These are phyloP conservation scores for Phaeomoniella chlamydospora DNA, from an alignment of 2,329 filamentous ascomycete species.

Conservation along the genomic window DNA sequence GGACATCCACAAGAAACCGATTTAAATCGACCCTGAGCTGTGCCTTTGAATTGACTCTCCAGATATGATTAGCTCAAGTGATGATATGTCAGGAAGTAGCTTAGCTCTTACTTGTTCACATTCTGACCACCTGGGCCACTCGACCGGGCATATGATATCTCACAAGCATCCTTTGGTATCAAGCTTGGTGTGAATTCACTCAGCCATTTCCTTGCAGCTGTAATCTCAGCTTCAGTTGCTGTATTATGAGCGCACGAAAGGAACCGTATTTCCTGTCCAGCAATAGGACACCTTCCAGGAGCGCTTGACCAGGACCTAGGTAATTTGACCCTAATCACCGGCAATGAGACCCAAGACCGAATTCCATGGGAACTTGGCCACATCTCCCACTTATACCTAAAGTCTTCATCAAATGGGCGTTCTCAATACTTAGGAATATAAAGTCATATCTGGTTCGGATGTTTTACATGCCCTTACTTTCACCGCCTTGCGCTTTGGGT, in stretches of 20 bases:
- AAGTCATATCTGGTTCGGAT: too few relatives aligned
- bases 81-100: background rate
- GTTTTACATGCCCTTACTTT: too few relatives aligned
- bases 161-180: constrained; percentile 40
- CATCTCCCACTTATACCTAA: too few relatives aligned
- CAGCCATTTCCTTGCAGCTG: constrained; percentile 42
- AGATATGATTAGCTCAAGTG: constrained; percentile 2
- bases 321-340: too few relatives aligned
- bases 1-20: constrained; percentile 37
- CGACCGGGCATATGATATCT: constrained; percentile 48
- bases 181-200: constrained; percentile 35
- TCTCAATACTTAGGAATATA: too few relatives aligned
- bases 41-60: constrained; percentile 52
- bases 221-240: constrained; percentile 15
- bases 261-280: too few relatives aligned
- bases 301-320: too few relatives aligned
- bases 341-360: too few relatives aligned
- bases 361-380: too few relatives aligned
- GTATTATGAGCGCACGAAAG: background rate
- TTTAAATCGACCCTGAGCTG: constrained; percentile 43
- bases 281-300: too few relatives aligned
- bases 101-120: constrained; percentile 46
- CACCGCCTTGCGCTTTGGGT: too few relatives aligned
- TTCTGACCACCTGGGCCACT: constrained; percentile 54
- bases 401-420: too few relatives aligned